Percentiles rank a stretch among this genome's conserved stretches.
phyloP scores from a whole-genome alignment of 345 rosid genomes.

The Gossypium stocksii region DNA sequence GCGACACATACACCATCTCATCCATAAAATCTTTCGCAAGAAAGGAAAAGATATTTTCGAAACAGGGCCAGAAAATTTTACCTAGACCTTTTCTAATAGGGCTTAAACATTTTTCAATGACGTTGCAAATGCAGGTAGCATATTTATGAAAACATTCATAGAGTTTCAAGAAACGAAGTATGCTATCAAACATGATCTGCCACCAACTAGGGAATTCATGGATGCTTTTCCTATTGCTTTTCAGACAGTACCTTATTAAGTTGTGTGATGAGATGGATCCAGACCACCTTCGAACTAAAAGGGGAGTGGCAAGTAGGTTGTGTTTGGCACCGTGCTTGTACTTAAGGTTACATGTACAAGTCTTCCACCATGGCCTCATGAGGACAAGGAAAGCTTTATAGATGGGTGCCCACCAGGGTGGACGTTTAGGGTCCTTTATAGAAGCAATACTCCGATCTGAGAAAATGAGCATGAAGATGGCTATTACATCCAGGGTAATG shows the following conservation, averaged over 20 bases:
- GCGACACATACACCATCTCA: constrained; percentile 27
- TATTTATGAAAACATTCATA: no score
- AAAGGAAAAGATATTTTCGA: no score
- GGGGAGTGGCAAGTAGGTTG: constrained; percentile 23
- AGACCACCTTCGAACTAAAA: constrained; percentile 46
- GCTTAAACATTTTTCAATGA: neutral
- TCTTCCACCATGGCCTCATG: neutral
- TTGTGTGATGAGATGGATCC: constrained; percentile 41
- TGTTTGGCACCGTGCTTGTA: neutral
- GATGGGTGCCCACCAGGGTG: neutral
- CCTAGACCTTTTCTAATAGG: neutral
- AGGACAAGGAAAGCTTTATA: constrained; percentile 14
- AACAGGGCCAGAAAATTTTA: neutral
- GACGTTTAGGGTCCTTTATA: neutral
- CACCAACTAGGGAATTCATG: constrained; percentile 18
- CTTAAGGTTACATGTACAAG: neutral
- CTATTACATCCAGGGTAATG: constrained; percentile 37
- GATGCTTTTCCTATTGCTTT: constrained; percentile 19
- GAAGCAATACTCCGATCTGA: constrained; percentile 43
- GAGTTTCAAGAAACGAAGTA: no score
- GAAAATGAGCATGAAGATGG: constrained; percentile 35
- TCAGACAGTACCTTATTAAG: constrained; percentile 45
- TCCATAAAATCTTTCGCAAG: constrained; percentile 31
- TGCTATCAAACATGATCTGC: neutral
- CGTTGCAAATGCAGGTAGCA: neutral